These are phyloP conservation scores for Penicillium simplicissimum DNA, from an alignment of 495 filamentous ascomycete genomes.

Conservation along the genomic window DNA sequence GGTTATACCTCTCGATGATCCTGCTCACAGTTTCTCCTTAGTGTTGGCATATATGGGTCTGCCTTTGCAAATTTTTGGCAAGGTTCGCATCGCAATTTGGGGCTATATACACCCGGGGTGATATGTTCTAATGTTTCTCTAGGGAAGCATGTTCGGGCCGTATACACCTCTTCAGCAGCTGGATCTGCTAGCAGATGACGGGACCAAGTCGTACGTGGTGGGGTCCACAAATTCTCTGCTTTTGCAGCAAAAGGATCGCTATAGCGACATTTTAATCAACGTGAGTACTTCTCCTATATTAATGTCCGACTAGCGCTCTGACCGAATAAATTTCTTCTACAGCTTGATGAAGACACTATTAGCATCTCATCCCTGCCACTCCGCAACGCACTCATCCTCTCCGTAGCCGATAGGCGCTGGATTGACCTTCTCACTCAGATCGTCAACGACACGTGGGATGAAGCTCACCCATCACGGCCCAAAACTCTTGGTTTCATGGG, in stretches of 20 bases:
- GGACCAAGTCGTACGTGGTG: constrained; percentile 95
- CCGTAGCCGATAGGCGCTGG: constrained; percentile 88
- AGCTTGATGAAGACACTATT: constrained; percentile 86
- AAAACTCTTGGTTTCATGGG: constrained; percentile 95
- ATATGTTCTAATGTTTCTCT: constrained; percentile 24
- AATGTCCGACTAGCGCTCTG: background rate
- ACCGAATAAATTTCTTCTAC: background rate
- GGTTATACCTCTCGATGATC: background rate
- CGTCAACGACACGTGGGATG: constrained; percentile 96
- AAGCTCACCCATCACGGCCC: constrained; percentile 79
- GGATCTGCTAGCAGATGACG: constrained; percentile 88
- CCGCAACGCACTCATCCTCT: constrained; percentile 73
- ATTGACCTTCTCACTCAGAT: constrained; percentile 93
- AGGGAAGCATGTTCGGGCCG: constrained; percentile 93
- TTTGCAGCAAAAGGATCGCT: constrained; percentile 92
- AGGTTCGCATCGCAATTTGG: constrained; percentile 50
- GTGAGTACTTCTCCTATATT: constrained; percentile 36
- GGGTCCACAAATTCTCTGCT: constrained; percentile 95
- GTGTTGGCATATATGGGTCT: constrained; percentile 92
- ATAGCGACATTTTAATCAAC: constrained; percentile 96
- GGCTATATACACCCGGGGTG: background rate
- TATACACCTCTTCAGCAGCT: constrained; percentile 97
- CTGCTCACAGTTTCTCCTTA: constrained; percentile 33
- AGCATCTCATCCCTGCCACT: constrained; percentile 80
- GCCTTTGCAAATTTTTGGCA: constrained; percentile 93